These are phyloP conservation scores for Rutstroemia sp. DNA, from an alignment of 2,329 filamentous ascomycete genomes.

Conservation along the genomic window DNA sequence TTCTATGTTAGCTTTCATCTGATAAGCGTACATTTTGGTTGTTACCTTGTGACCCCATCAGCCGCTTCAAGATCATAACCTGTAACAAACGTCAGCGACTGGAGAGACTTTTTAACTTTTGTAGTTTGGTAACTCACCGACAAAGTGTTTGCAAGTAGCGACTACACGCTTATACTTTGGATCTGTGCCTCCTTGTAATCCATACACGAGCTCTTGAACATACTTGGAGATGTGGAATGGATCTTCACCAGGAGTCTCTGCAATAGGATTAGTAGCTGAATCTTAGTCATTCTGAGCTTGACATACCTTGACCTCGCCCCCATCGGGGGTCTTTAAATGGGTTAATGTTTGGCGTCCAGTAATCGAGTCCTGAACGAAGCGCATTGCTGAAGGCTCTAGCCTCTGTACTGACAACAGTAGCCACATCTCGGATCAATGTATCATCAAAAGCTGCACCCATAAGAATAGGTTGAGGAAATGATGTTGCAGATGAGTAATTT, in stretches of 20 bases:
- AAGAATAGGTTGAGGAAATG: slow-evolving; percentile 57
- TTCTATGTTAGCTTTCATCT: too few species aligned
- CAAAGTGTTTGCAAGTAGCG: slow-evolving; percentile 53
- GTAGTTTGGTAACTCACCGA: too few species aligned
- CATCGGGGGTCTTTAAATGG: slow-evolving; percentile 56
- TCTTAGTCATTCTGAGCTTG: too few species aligned
- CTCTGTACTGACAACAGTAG: slow-evolving; percentile 48
- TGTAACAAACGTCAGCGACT: slow-evolving; percentile 13
- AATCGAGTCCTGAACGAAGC: slow-evolving; percentile 47
- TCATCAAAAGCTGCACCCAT: slow-evolving; percentile 59
- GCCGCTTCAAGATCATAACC: slow-evolving; percentile 47
- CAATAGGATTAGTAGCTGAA: too few species aligned
- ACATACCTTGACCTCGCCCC: slow-evolving; percentile 43
- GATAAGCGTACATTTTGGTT: too few species aligned
- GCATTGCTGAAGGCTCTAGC: slow-evolving; percentile 58
- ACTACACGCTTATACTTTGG: slow-evolving; percentile 38
- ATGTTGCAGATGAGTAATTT: slow-evolving; percentile 51
- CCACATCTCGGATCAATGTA: slow-evolving; percentile 49
- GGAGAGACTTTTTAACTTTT: too few species aligned
- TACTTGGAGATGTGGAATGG: slow-evolving; percentile 35
- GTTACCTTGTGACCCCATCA: slow-evolving; percentile 35
- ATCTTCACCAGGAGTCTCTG: slow-evolving; percentile 53
- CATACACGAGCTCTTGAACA: slow-evolving; percentile 32
- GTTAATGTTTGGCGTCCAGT: slow-evolving; percentile 63
- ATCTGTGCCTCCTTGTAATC: slow-evolving; percentile 42